phyloP scores from a whole-genome alignment of 2,329 filamentous ascomycete genomes.

The Elsinoe ampelina region DNA sequence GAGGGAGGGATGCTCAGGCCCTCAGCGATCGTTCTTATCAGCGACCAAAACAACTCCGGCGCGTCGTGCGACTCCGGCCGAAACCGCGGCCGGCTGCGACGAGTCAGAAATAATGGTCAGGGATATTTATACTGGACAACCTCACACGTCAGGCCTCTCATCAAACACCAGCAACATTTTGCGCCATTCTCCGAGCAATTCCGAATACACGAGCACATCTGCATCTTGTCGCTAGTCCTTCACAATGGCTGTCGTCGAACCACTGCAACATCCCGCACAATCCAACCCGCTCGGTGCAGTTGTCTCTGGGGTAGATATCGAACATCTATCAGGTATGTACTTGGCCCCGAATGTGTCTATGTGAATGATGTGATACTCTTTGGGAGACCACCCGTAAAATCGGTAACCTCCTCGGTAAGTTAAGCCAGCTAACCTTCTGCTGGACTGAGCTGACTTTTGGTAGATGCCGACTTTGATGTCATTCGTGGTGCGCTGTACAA shows the following conservation, averaged over 20 bases:
- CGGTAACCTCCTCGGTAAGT: slow-evolving; percentile 46
- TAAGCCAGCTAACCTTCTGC: not conserved
- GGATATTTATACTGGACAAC: not conserved
- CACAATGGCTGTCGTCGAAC: not conserved
- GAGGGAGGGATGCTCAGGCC: no score
- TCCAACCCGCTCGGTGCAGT: slow-evolving; percentile 23
- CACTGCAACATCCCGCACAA: not conserved
- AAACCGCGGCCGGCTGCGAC: not conserved
- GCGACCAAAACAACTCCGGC: not conserved
- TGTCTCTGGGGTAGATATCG: slow-evolving; percentile 23
- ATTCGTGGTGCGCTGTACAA: slow-evolving; percentile 59
- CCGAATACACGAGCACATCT: not conserved
- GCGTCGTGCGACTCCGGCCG: not conserved
- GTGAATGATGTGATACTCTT: not conserved
- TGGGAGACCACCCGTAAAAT: slow-evolving; percentile 25
- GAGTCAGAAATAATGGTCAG: not conserved
- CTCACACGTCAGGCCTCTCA: no score
- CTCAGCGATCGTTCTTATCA: not conserved
- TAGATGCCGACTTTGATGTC: slow-evolving; percentile 53
- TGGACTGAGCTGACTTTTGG: slow-evolving; percentile 7
- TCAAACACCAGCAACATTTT: no score
- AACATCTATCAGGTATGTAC: slow-evolving; percentile 19
- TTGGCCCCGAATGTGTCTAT: not conserved
- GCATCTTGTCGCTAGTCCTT: no score
- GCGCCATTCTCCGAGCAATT: no score